Conservation (phyloP, 179 eudicot species). For the Nepenthes alata region DNA sequence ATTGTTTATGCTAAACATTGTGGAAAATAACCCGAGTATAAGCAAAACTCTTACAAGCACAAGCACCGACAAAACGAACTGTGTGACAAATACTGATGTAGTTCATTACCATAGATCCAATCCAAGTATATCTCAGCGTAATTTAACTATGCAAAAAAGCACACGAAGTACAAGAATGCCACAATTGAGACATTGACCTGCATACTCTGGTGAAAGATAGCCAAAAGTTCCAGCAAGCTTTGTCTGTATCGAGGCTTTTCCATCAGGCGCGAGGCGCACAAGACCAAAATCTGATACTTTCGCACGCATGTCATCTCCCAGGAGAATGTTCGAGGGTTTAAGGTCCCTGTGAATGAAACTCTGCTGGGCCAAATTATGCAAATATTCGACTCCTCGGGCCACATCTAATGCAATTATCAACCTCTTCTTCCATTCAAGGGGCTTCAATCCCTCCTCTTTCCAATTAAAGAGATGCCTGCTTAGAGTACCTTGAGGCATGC, state of each 20-base stretch:
- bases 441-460: slow-evolving; percentile 28
- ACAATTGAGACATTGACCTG: slow-evolving; percentile 17
- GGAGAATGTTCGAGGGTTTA: slow-evolving; percentile 38
- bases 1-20: no score
- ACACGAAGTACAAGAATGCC: background rate
- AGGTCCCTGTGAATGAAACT: slow-evolving; percentile 43
- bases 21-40: no score
- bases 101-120: no score
- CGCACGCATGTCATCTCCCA: slow-evolving; percentile 40
- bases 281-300: slow-evolving; percentile 44
- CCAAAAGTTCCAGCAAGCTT: slow-evolving; percentile 44
- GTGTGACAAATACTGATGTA: no score
- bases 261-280: slow-evolving; percentile 42
- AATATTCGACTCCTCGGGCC: slow-evolving; percentile 37
- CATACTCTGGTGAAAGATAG: slow-evolving; percentile 43
- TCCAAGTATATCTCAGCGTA: background rate
- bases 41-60: no score
- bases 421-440: slow-evolving; percentile 32
- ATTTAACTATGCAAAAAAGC: background rate
- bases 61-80: no score
- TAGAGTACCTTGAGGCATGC: slow-evolving; percentile 32
- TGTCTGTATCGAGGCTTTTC: slow-evolving; percentile 30
- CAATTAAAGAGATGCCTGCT: slow-evolving; percentile 27
- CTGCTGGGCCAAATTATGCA: slow-evolving; percentile 43
- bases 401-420: slow-evolving; percentile 34